phyloP scores from a whole-genome alignment of 2,329 filamentous ascomycete species.

The Exutisphaerella laricina region DNA sequence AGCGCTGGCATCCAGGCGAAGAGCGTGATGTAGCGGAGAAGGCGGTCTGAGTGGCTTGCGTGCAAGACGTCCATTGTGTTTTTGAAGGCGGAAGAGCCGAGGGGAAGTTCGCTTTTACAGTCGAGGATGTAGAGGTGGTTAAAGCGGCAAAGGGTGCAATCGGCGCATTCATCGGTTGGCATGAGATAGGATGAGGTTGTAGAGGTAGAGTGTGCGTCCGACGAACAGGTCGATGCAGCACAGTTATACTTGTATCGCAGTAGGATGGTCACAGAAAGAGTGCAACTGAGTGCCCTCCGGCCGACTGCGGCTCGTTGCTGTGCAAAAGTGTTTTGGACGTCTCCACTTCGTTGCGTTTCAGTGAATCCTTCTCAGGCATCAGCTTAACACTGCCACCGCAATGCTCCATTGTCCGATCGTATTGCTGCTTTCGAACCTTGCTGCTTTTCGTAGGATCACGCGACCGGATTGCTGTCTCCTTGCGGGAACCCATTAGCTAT shows the following conservation, averaged over 20 bases:
- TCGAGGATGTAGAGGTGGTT: constrained; percentile 13
- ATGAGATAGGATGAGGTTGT: neutral
- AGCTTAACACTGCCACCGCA: neutral
- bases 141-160: constrained; percentile 9
- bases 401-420: too few species aligned
- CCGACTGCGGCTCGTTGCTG: neutral
- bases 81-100: neutral
- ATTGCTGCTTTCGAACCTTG: too few species aligned
- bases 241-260: too few species aligned
- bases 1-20: constrained; percentile 15
- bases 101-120: constrained; percentile 1
- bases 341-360: neutral
- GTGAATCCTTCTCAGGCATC: neutral
- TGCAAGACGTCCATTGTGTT: neutral
- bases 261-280: too few species aligned
- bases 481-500: too few species aligned
- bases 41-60: constrained; percentile 9
- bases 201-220: too few species aligned
- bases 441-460: too few species aligned
- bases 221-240: too few species aligned
- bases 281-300: too few species aligned
- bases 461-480: too few species aligned
- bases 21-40: constrained; percentile 14
- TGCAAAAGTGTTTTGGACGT: neutral
- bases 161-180: constrained; percentile 1